Evolutionary conservation across 768 basidiomycete species (phyloP), one percentile per base, ranked within the genome.

Genomic region (Boletus barrowsii): DNA sequence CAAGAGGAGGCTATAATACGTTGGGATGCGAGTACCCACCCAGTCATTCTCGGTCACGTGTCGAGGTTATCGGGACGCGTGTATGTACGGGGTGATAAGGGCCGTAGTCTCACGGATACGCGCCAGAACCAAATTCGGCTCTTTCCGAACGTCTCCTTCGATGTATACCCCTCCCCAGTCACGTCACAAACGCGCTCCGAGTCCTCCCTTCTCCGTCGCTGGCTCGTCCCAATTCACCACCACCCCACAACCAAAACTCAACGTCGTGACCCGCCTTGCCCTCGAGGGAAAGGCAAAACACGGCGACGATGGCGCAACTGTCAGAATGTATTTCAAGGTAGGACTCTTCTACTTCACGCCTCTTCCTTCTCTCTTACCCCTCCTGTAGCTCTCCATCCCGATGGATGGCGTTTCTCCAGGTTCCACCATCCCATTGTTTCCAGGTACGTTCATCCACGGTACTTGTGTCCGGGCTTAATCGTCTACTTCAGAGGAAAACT

Each of bases 251-350:
- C 75, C 76, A 47, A 84, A 80, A 63, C 62, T 84, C 47, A 88
- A 88, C 64, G 73, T 90, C 15, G 87, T 90, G 4, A 84, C 87
- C 44, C 84, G 86, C 47, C 78, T 90, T 32, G 83, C 83, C 22
- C 81, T 91, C 46, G 86, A 89, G 63, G 89, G 88, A 30, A 85
- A 83, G 69, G 83, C 83, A 20, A 86, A 82, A 68, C 79, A 80
- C 51, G 81, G 79, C 2, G 74, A 80, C 42, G 86, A 88, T 62
- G 85, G 83, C 37, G 87, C 81, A 35, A 73, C 80, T 17, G 80
- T 91, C 47, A 84, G 78, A 60, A 83, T 90, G 78, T 91, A 88
- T 71, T 77, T 92, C 59, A 91, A 88, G 77, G 89, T 87, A 55
- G 43, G 69, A 62, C 47, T 59, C 50, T 29, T 18, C 42, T 15